Base-by-base conservation (phyloP, 2,329 filamentous ascomycete genomes). In the Blastomyces parvus region DNA sequence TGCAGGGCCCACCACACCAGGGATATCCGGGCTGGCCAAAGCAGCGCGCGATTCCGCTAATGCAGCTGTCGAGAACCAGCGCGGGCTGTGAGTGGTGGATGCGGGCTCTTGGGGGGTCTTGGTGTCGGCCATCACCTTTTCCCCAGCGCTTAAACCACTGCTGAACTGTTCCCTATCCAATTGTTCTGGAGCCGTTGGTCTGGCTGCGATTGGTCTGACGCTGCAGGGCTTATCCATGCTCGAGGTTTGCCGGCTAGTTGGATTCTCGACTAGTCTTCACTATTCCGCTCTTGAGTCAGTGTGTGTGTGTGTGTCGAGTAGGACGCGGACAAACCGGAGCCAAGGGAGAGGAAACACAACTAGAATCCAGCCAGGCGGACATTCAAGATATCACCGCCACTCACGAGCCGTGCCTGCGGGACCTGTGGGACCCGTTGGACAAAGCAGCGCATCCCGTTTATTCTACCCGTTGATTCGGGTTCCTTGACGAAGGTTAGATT, bases 1-100 rank as follows among this genome's bases (percentile, higher is more conserved):
- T 30, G 30, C 30, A 30, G 30, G 33, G 56, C 56, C 56, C 44
- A 59, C 56, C 38, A 44, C n/a, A 59, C 17, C 19, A 27, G 17
- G 17, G 52, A 36, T 36, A 55, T 55, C 36, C 36, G 11, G 14
- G 17, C 33, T 38, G 5, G 33, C 44, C n/a, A n/a, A 59, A 59
- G 40, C n/a, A 42, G 9, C 33, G 30, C 33, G 48, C 53, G 53
- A 59, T 27, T 22, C 56, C 25, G 25, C 57, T 59, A 59, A 59
- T 59, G 57, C 57, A 59, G 56, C 56, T 59, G 56, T 58, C 36
- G 56, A 59, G 56, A 44, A 33, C 22, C 14, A 42, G 44, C 56
- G 25, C 56, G 22, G 17, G 56, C 38, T 44, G 36, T 59, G 22
- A 59, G n/a, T 59, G 56, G 56, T 59, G 36, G 38, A 44, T 5